Percentiles rank a stretch among this genome's conserved stretches.
These are phyloP conservation scores for Cornus florida DNA, from an alignment of 148 eudicot genomes.

Conservation along the genomic window DNA sequence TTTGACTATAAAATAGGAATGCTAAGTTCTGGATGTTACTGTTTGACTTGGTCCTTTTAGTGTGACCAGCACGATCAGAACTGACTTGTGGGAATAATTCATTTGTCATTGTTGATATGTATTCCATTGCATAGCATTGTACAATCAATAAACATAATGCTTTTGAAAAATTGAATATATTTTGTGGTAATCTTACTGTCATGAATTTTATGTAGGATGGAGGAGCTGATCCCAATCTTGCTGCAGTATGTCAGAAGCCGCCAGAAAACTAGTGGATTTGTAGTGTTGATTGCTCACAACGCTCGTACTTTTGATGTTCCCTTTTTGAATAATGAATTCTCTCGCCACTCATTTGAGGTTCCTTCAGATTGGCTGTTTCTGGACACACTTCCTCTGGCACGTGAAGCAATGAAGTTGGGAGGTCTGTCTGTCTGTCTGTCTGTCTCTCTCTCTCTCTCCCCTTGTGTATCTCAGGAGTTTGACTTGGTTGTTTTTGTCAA, in stretches of 20 bases:
- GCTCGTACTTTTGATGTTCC: slow-evolving; percentile 75
- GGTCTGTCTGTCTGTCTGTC: slow-evolving; percentile 40
- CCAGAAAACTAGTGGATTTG: slow-evolving; percentile 69
- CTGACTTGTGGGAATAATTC: background rate
- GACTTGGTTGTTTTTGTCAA: slow-evolving; percentile 13
- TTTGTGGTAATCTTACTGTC: slow-evolving; percentile 10
- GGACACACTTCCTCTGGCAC: slow-evolving; percentile 77
- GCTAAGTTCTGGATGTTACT: background rate
- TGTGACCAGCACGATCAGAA: background rate
- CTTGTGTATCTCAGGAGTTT: background rate
- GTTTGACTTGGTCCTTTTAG: background rate
- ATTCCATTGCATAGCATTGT: background rate
- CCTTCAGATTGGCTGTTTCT: slow-evolving; percentile 76
- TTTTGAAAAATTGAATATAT: background rate
- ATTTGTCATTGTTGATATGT: background rate
- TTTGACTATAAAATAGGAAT: background rate
- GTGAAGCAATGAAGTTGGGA: slow-evolving; percentile 48
- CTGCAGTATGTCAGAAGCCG: slow-evolving; percentile 68
- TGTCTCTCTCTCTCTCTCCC: slow-evolving; percentile 3
- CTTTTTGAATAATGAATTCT: slow-evolving; percentile 62
- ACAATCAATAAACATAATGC: background rate
- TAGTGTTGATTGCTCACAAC: slow-evolving; percentile 71
- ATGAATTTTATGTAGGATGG: slow-evolving; percentile 60
- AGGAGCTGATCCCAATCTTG: slow-evolving; percentile 79
- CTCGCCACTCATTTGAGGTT: slow-evolving; percentile 50